These are phyloP conservation scores for Syncephalastrum monosporum DNA, from an alignment of 371 early-diverging fungal genomes.

Conservation along the genomic window DNA sequence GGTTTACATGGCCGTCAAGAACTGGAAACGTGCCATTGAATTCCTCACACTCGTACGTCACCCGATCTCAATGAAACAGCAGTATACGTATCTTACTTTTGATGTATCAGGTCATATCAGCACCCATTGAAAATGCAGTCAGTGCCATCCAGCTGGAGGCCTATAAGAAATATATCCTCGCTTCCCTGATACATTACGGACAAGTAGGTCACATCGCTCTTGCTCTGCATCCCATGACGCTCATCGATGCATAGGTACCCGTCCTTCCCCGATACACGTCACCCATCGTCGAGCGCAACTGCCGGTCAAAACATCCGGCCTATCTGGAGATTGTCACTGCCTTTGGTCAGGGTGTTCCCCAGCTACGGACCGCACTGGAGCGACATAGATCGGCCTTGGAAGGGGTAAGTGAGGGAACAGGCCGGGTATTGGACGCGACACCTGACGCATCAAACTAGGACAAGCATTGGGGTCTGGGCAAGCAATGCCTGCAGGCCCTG, in stretches of 20 bases:
- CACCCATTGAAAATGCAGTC: constrained; percentile 55
- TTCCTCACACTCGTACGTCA: constrained; percentile 53
- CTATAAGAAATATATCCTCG: constrained; percentile 68
- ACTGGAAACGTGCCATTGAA: constrained; percentile 64
- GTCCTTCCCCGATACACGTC: constrained; percentile 68
- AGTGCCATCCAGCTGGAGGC: constrained; percentile 82
- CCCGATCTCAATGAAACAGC: no score
- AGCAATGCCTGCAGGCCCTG: constrained; percentile 63
- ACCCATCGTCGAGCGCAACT: constrained; percentile 43
- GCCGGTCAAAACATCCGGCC: constrained; percentile 39
- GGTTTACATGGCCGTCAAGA: constrained; percentile 66
- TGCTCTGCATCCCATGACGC: not conserved
- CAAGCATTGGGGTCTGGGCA: constrained; percentile 68
- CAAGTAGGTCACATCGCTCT: constrained; percentile 22
- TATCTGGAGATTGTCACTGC: constrained; percentile 64
- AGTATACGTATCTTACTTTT: not conserved
- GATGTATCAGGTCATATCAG: constrained; percentile 50
- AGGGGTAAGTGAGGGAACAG: constrained; percentile 17
- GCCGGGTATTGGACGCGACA: not conserved
- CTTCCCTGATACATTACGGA: constrained; percentile 62
- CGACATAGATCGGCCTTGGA: constrained; percentile 28
- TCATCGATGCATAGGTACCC: constrained; percentile 20
- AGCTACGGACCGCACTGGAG: constrained; percentile 33
- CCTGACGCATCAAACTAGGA: constrained; percentile 30
- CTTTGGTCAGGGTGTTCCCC: constrained; percentile 44